Evolutionary conservation across 2,329 filamentous ascomycete species (phyloP).

Genomic region (Penicillium oxalicum): DNA sequence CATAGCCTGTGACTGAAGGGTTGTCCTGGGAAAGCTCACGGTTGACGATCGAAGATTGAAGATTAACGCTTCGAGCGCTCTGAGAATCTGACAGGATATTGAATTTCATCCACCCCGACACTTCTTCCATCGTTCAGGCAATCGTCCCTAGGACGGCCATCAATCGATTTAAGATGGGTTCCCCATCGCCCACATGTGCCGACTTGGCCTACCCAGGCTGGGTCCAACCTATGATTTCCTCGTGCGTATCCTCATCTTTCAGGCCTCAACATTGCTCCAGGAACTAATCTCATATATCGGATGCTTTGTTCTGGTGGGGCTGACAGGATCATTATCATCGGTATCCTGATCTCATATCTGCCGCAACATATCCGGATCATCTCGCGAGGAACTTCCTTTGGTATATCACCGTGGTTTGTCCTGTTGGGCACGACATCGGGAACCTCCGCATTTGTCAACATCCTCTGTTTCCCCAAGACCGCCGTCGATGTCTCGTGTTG

Average conservation of each 20-base stretch:
- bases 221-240: constrained; percentile 24
- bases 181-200: constrained; percentile 39
- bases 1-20: too few species aligned
- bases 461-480: constrained; percentile 78
- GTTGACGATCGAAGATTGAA: not conserved
- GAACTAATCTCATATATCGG: too few species aligned
- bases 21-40: too few species aligned
- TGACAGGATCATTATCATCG: constrained; percentile 66
- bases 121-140: too few species aligned
- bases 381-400: constrained; percentile 75
- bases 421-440: constrained; percentile 87
- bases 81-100: too few species aligned
- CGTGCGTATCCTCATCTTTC: constrained; percentile 9
- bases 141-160: too few species aligned
- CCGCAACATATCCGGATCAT: constrained; percentile 94
- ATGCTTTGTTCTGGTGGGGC: constrained; percentile 8
- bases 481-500: constrained; percentile 81
- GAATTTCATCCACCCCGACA: too few species aligned
- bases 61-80: not conserved
- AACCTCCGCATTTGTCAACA: constrained; percentile 85
- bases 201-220: constrained; percentile 48
- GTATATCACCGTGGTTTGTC: constrained; percentile 92
- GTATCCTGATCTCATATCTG: constrained; percentile 86
- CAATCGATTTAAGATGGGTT: constrained; percentile 14
- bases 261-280: not conserved